These are phyloP conservation scores for Tylopilus balloui DNA, from an alignment of 768 basidiomycete genomes.

Conservation along the genomic window DNA sequence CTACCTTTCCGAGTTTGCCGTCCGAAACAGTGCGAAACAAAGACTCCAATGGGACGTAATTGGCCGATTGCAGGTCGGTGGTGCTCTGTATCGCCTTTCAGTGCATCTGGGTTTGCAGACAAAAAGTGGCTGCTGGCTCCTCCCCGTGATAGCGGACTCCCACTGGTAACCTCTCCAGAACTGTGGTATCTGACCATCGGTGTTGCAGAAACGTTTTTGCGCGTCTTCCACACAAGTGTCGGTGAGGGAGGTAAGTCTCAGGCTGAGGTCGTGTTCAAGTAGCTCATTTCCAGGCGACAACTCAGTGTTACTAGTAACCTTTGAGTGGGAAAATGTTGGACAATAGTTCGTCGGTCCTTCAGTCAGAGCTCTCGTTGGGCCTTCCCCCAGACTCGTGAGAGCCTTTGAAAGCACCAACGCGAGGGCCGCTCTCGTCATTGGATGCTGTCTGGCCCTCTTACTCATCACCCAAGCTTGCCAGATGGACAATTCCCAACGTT, in stretches of 20 bases:
- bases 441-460: background rate
- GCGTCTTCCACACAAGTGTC: background rate
- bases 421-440: no score
- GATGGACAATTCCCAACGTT: background rate
- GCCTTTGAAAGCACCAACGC: no score
- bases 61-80: background rate
- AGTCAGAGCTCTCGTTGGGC: no score
- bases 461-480: background rate
- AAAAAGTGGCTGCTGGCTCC: no score
- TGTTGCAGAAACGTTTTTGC: background rate
- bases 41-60: background rate
- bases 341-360: background rate
- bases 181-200: background rate
- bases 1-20: conserved; percentile 5
- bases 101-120: no score
- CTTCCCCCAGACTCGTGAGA: no score
- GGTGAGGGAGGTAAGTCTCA: background rate
- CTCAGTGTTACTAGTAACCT: no score
- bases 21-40: conserved; percentile 7
- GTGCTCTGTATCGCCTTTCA: no score
- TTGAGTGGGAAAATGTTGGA: background rate
- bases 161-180: background rate
- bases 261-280: background rate
- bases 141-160: no score
- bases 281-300: no score